These are phyloP conservation scores for Gossypium stocksii DNA, from an alignment of 345 rosid species.

Conservation along the genomic window DNA sequence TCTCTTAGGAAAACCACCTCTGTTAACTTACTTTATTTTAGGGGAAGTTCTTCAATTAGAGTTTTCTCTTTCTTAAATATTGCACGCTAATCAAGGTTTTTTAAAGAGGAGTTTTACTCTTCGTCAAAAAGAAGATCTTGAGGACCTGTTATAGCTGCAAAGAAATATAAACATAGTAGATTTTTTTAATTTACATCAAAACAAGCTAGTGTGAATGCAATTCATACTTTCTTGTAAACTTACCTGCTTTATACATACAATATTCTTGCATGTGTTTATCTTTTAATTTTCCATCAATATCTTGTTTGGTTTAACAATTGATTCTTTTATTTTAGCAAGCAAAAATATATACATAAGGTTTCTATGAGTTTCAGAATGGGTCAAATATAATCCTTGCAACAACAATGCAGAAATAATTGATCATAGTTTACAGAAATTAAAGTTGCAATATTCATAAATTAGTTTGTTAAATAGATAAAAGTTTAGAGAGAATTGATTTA, in stretches of 20 bases:
- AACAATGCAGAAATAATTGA: background rate
- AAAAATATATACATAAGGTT: background rate
- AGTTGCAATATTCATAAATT: background rate
- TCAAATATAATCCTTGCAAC: background rate
- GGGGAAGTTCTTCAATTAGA: conserved; percentile 39
- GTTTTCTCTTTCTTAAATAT: conserved; percentile 43
- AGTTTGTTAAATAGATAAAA: background rate
- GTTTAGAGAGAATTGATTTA: background rate
- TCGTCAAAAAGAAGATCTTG: conserved; percentile 77
- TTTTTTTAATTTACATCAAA: background rate
- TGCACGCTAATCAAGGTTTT: conserved; percentile 35
- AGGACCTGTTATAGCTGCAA: conserved; percentile 89
- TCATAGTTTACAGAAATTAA: background rate
- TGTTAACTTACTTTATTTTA: conserved; percentile 29
- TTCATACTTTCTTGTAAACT: background rate
- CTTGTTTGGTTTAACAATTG: background rate
- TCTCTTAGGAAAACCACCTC: conserved; percentile 42
- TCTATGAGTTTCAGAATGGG: too few relatives aligned
- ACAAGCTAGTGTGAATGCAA: background rate
- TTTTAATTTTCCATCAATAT: background rate
- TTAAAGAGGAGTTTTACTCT: conserved; percentile 36
- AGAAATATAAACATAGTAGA: conserved; percentile 27
- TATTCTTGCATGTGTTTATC: background rate
- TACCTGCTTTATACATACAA: background rate
- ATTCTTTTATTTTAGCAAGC: background rate